Evolutionary conservation across 2,329 filamentous ascomycete genomes (phyloP).

Genomic region (Cryphonectria radicalis): DNA sequence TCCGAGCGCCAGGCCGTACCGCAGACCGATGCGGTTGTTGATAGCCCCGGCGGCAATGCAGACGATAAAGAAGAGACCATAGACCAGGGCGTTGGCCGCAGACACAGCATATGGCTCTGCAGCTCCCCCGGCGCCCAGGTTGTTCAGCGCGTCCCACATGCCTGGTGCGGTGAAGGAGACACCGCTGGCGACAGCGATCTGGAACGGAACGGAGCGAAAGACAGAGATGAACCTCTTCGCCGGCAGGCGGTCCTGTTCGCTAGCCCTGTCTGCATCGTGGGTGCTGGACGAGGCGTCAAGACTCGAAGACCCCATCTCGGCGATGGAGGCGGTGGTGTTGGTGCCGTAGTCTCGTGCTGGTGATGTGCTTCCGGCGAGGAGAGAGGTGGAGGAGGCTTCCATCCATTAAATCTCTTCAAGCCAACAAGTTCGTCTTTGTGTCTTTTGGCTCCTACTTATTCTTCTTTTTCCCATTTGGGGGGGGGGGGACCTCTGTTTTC

Average conservation of each 20-base stretch:
- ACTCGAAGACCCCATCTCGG: neutral
- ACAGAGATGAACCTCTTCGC: slow-evolving; percentile 7
- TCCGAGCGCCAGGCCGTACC: slow-evolving; percentile 49
- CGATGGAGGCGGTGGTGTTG: neutral
- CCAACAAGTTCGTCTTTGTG: neutral
- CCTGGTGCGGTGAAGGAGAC: slow-evolving; percentile 56
- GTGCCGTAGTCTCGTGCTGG: slow-evolving; percentile 6
- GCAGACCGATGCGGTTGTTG: slow-evolving; percentile 52
- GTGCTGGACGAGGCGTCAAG: neutral
- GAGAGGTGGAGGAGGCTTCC: neutral
- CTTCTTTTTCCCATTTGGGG: neutral
- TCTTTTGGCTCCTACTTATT: neutral
- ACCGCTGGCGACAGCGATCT: slow-evolving; percentile 36
- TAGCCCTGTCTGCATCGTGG: slow-evolving; percentile 2
- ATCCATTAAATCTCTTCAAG: neutral
- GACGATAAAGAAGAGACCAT: slow-evolving; percentile 49
- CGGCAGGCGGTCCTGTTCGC: slow-evolving; percentile 17
- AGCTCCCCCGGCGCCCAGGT: slow-evolving; percentile 55
- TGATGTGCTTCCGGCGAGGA: neutral
- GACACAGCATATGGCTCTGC: slow-evolving; percentile 57
- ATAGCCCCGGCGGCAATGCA: slow-evolving; percentile 54
- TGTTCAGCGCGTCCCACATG: slow-evolving; percentile 61
- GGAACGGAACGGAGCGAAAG: slow-evolving; percentile 27
- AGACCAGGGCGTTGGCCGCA: slow-evolving; percentile 56
- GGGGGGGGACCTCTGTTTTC: too few relatives aligned